phyloP scores from a whole-genome alignment of 1,284 basidiomycete species.

The Termitomyces sp. region DNA sequence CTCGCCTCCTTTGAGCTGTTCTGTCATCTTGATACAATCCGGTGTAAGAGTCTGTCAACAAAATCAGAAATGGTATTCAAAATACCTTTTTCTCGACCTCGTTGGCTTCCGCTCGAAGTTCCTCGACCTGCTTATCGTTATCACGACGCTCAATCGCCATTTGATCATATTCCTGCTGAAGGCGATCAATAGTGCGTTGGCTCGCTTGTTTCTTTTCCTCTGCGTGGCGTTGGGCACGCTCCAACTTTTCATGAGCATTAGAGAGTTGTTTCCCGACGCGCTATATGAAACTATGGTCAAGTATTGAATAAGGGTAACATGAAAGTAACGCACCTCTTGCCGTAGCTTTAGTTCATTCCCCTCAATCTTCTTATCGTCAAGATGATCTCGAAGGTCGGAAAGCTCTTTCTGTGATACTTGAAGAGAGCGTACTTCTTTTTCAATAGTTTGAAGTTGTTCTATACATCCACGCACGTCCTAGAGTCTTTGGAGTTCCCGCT shows the following conservation, averaged over 20 bases:
- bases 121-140: constrained; percentile 72
- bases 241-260: constrained; percentile 75
- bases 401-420: constrained; percentile 61
- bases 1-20: constrained; percentile 69
- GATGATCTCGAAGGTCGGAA: constrained; percentile 55
- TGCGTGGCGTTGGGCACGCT: constrained; percentile 67
- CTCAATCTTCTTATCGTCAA: constrained; percentile 70
- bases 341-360: constrained; percentile 60
- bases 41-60: neutral
- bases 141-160: constrained; percentile 70
- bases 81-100: constrained; percentile 58
- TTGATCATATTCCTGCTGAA: constrained; percentile 72
- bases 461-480: constrained; percentile 66
- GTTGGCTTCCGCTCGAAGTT: constrained; percentile 62
- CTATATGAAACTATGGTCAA: constrained; percentile 32
- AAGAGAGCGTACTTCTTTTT: constrained; percentile 61
- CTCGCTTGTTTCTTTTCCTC: constrained; percentile 69
- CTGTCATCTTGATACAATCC: constrained; percentile 50
- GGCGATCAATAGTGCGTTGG: constrained; percentile 62
- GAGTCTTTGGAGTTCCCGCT: neutral
- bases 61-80: neutral
- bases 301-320: neutral
- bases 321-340: constrained; percentile 47
- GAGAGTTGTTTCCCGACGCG: constrained; percentile 69
- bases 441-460: constrained; percentile 67